Conservation (phyloP, 2,329 filamentous ascomycete genomes). For the Penicillium sp. region DNA sequence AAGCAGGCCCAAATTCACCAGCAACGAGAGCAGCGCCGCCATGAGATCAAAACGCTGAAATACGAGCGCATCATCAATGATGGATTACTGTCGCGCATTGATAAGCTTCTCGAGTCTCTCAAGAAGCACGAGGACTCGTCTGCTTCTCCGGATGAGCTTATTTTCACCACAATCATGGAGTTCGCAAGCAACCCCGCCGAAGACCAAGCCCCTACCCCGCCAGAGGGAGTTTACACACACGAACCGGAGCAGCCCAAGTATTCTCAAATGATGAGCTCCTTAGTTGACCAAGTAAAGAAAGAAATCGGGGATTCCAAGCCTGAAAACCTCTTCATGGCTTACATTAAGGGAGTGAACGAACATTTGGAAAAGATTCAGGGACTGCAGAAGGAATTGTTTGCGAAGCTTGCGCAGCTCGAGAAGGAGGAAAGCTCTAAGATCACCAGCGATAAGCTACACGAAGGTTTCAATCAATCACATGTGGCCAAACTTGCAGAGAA, state of each 20-base stretch:
- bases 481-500: slow-evolving; percentile 62
- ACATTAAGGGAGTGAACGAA: slow-evolving; percentile 72
- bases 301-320: slow-evolving; percentile 72
- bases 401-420: slow-evolving; percentile 77
- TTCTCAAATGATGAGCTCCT: slow-evolving; percentile 96
- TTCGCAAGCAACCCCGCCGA: slow-evolving; percentile 67
- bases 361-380: slow-evolving; percentile 76
- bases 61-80: slow-evolving; percentile 91
- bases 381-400: slow-evolving; percentile 71
- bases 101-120: slow-evolving; percentile 70
- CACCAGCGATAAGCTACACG: slow-evolving; percentile 84
- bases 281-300: slow-evolving; percentile 90
- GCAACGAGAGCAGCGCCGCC: slow-evolving; percentile 78
- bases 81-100: slow-evolving; percentile 80
- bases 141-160: slow-evolving; percentile 70
- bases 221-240: slow-evolving; percentile 74
- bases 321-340: slow-evolving; percentile 68
- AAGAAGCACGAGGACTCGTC: slow-evolving; percentile 69
- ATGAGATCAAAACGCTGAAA: slow-evolving; percentile 85
- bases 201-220: slow-evolving; percentile 72
- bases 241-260: slow-evolving; percentile 78
- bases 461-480: slow-evolving; percentile 84
- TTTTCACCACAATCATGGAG: slow-evolving; percentile 88
- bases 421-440: slow-evolving; percentile 85
- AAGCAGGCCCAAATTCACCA: slow-evolving; percentile 98